phyloP scores from a whole-genome alignment of 192 early-diverging fungal genomes.

The Jimgerdemannia lactiflua region DNA sequence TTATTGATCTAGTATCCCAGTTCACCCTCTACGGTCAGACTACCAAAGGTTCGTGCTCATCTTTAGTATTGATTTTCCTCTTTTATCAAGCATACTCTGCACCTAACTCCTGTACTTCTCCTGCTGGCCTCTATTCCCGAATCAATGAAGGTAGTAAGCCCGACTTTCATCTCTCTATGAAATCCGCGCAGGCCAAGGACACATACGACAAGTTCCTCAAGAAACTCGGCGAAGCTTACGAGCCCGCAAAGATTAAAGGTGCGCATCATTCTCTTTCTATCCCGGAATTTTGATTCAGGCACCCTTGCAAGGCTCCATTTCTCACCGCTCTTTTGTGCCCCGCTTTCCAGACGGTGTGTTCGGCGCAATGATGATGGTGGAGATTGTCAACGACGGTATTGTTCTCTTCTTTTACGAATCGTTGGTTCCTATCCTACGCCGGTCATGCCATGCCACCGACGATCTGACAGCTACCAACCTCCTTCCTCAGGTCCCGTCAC shows the following conservation, averaged over 20 bases:
- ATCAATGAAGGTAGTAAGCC: slow-evolving; percentile 65
- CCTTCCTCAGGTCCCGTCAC: slow-evolving; percentile 42
- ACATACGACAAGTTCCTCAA: slow-evolving; percentile 78
- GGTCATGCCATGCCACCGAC: too few species aligned
- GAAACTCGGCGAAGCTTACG: slow-evolving; percentile 61
- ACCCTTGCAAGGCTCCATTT: neutral
- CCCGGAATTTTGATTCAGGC: neutral
- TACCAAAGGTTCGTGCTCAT: slow-evolving; percentile 56
- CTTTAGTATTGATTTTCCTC: neutral
- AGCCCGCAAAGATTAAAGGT: slow-evolving; percentile 71
- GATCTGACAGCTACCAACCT: neutral
- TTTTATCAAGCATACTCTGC: neutral
- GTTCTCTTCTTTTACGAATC: too few species aligned
- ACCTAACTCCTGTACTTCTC: neutral
- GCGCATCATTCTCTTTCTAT: slow-evolving; percentile 7
- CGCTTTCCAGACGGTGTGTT: slow-evolving; percentile 72
- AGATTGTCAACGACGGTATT: slow-evolving; percentile 78
- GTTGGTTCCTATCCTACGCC: too few species aligned
- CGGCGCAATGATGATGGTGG: slow-evolving; percentile 97
- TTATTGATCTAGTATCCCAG: slow-evolving; percentile 69
- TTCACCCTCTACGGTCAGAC: slow-evolving; percentile 90
- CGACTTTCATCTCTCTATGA: slow-evolving; percentile 92
- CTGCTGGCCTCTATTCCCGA: neutral
- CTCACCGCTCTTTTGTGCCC: neutral
- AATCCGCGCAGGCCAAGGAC: slow-evolving; percentile 55